Base-by-base conservation (phyloP, 2,329 filamentous ascomycete genomes). In the Colletotrichum limetticola region DNA sequence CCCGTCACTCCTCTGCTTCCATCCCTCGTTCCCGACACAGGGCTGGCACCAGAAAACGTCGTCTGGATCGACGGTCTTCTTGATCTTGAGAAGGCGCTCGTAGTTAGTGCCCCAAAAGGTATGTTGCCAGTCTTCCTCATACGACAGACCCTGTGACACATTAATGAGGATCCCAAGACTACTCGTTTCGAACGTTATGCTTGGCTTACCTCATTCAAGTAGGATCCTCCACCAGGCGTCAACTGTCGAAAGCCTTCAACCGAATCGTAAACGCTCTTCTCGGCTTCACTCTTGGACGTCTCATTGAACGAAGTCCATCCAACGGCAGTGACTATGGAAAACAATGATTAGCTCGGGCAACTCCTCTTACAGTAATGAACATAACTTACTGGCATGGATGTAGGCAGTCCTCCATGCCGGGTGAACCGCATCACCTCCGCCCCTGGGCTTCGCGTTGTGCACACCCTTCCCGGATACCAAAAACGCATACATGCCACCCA, bases 371-470 rank as follows among this genome's bases (percentile, higher is more conserved):
- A 26, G 4, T 4, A 5, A 24, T 14, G 4, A 6, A 26, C 0
- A 12, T 14, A 1, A 82, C 84, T 78, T 77, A 86, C 86, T 75
- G 0, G 80, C 74, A 63, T 68, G 84, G 68, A 84, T 75, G 0
- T 80, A 77, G 1, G 84, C 82, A 3, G 80, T 79, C 58, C 87
- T 81, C 86, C 86, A 89, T 1, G 86, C 86, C 4, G 86, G 85
- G 74, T 86, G 86, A 55, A 87, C 81, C 3, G 85, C 82, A 7
- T 83, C 86, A 86, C 83, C 79, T 0, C 85, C 86, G 0, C 86
- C 86, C 22, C 83, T 78, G 0, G 86, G 85, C 37, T 79, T 77
- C 2, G 85, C 86, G 55, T 87, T 76, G 0, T 80, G 78, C 1
- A 87, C 82, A 0, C 84, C 87, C 42, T 83, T 83, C 0, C 87